Conservation (phyloP, 2,329 filamentous ascomycete genomes). For the Aspergillus persii region DNA sequence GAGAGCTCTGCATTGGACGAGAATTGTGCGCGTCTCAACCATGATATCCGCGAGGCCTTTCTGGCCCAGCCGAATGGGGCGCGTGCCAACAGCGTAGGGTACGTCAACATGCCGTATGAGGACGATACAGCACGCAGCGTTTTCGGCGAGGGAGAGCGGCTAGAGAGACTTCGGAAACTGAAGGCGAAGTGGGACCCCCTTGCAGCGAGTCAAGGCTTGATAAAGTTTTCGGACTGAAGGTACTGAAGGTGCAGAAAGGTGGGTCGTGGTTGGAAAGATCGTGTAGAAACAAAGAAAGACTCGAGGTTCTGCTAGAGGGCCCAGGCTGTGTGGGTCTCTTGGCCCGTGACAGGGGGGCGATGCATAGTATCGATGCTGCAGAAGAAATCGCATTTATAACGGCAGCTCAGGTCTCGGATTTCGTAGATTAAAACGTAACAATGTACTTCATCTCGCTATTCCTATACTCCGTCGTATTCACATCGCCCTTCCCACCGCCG, state of each 20-base stretch:
- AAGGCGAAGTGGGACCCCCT: not conserved
- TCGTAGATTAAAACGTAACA: no score
- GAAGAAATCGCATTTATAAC: no score
- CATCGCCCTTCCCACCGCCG: no score
- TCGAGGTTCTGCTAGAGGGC: not conserved
- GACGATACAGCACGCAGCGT: not conserved
- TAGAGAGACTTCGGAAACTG: not conserved
- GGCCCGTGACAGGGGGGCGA: no score
- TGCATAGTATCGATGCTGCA: no score
- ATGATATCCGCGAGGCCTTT: not conserved
- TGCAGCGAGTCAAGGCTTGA: not conserved
- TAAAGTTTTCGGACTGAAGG: not conserved
- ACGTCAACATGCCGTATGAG: not conserved
- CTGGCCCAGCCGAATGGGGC: not conserved
- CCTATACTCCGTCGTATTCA: no score
- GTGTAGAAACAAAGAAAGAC: not conserved
- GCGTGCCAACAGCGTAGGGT: not conserved
- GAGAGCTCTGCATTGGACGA: not conserved
- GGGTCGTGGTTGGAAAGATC: not conserved
- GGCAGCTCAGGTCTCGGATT: no score
- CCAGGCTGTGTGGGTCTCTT: not conserved
- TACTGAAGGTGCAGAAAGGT: no score
- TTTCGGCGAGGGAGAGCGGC: not conserved
- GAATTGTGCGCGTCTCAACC: not conserved
- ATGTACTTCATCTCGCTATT: no score